Conservation (phyloP, 2,329 filamentous ascomycete species). For the Alternaria ethzedia region DNA sequence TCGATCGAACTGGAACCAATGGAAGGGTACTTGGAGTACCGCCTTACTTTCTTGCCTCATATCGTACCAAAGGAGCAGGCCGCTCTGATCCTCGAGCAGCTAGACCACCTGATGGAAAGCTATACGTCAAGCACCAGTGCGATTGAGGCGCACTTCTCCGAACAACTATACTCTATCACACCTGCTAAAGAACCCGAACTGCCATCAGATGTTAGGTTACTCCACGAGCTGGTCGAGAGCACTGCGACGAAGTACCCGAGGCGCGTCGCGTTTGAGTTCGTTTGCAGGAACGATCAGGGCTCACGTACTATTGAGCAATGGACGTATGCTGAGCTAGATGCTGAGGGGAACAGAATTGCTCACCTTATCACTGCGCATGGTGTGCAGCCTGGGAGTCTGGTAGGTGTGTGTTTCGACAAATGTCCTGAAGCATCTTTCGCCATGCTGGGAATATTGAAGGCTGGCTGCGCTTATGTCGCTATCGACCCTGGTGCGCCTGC, state of each 20-base stretch:
- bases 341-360: conserved; percentile 74
- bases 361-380: conserved; percentile 63
- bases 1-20: conserved; percentile 78
- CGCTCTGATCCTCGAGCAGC: conserved; percentile 69
- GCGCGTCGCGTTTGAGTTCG: conserved; percentile 77
- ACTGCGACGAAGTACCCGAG: conserved; percentile 64
- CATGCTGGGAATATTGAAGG: conserved; percentile 81
- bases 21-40: conserved; percentile 61
- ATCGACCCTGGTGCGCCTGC: conserved; percentile 76
- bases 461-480: conserved; percentile 80
- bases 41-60: conserved; percentile 69
- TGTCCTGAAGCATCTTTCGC: conserved; percentile 83
- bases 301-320: conserved; percentile 62
- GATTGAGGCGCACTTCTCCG: conserved; percentile 44
- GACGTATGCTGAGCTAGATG: conserved; percentile 77
- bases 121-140: conserved; percentile 52
- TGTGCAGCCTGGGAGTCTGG: conserved; percentile 63
- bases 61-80: conserved; percentile 74
- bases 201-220: conserved; percentile 62
- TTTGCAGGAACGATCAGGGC: conserved; percentile 60
- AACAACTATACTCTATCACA: conserved; percentile 67
- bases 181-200: conserved; percentile 67
- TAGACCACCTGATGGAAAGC: conserved; percentile 69
- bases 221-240: conserved; percentile 80
- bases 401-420: conserved; percentile 84